A percentile compares a stretch with the other conserved stretches of the same genome.
phyloP scores from a whole-genome alignment of 2,329 filamentous ascomycete genomes.

The Arthrobotrys megalospora region DNA sequence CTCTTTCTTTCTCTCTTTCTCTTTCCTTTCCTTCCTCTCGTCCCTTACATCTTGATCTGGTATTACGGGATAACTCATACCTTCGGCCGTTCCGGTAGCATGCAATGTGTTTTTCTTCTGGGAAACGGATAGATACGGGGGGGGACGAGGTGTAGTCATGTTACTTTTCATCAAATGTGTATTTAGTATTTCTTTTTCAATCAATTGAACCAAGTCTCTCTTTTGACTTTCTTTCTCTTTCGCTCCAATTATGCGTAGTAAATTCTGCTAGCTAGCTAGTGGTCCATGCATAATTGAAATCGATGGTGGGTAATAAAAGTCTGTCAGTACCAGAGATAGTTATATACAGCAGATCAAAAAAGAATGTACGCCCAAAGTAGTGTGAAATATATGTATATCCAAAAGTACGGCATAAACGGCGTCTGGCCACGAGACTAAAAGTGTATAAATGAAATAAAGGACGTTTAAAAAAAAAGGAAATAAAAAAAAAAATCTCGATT shows the following conservation, averaged over 20 bases:
- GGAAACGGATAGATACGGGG: too few species aligned
- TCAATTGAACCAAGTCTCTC: constrained; percentile 13
- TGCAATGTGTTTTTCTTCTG: background rate
- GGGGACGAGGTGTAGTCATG: too few species aligned
- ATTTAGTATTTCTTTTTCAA: background rate
- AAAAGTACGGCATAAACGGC: background rate
- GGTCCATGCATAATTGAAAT: background rate
- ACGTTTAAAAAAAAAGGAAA: background rate
- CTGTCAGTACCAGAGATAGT: background rate
- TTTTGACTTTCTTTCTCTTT: background rate
- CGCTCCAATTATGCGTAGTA: too few species aligned
- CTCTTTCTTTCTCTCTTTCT: background rate
- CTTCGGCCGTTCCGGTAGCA: background rate
- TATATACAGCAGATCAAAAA: constrained; percentile 20
- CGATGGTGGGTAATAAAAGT: constrained; percentile 9
- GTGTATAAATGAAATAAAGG: background rate
- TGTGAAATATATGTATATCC: background rate
- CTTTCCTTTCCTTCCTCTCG: too few species aligned
- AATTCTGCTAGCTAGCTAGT: too few species aligned
- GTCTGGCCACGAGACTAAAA: too few species aligned
- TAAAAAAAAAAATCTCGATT: background rate
- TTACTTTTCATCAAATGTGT: too few species aligned
- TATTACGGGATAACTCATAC: background rate
- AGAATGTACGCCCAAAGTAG: constrained; percentile 8
- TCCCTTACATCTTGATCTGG: background rate